Evolutionary conservation across 1,284 basidiomycete genomes (phyloP).

Genomic region (Trametes sp.): DNA sequence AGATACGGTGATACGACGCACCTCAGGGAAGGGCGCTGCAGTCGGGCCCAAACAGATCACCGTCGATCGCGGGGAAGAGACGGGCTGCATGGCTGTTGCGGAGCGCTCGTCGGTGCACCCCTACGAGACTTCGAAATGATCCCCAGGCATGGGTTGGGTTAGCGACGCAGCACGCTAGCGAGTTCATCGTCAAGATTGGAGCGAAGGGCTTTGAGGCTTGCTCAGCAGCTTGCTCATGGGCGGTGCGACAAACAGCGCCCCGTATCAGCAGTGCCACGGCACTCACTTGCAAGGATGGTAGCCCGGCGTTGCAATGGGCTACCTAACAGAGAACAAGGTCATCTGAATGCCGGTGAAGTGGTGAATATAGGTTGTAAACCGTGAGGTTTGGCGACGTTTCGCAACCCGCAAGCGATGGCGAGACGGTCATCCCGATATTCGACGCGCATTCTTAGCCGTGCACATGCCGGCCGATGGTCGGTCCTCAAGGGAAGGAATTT

Average conservation of each 20-base stretch:
- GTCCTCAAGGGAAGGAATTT: no score
- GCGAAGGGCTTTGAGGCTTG: neutral
- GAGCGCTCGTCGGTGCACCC: neutral
- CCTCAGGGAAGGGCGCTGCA: neutral
- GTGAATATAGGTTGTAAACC: neutral
- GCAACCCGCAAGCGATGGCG: neutral
- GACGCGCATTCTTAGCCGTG: no score
- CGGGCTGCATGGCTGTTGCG: neutral
- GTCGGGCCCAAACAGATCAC: neutral
- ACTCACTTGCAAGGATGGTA: neutral
- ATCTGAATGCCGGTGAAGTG: neutral
- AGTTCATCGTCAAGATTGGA: neutral
- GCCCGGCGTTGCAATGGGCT: neutral
- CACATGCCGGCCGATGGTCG: no score
- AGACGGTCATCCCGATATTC: no score
- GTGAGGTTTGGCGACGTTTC: neutral
- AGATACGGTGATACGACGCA: constrained; percentile 2
- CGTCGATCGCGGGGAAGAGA: constrained; percentile 2
- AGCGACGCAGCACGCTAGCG: no score
- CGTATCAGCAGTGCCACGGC: neutral
- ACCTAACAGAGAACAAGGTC: neutral
- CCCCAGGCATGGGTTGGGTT: neutral
- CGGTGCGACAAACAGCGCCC: neutral
- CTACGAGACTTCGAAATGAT: neutral
- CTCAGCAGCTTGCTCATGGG: neutral